A percentile compares a stretch with the other conserved stretches of the same genome.
These are phyloP conservation scores for Fusarium tjaetaba DNA, from an alignment of 2,329 filamentous ascomycete genomes.

Conservation along the genomic window DNA sequence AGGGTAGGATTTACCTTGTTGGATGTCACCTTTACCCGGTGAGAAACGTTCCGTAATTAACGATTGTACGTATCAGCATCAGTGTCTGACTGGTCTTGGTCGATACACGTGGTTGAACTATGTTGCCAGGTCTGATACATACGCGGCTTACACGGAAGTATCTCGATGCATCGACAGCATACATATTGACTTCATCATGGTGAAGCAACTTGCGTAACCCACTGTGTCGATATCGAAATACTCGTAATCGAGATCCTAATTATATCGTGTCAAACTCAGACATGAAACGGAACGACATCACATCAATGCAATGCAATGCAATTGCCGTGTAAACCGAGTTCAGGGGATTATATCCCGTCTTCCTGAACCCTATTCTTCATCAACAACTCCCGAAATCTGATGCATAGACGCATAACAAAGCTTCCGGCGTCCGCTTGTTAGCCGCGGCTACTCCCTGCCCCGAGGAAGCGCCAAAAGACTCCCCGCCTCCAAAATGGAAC, in stretches of 20 bases:
- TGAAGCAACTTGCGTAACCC: conserved; percentile 1
- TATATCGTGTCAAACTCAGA: background rate
- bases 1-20: conserved; percentile 6
- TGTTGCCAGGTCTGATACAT: background rate
- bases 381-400: conserved; percentile 3
- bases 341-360: background rate
- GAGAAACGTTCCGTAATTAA: background rate
- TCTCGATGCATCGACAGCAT: background rate
- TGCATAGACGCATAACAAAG: conserved; percentile 6
- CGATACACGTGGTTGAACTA: background rate
- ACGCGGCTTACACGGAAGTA: background rate
- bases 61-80: background rate
- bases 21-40: background rate
- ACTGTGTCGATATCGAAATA: background rate
- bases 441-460: conserved; percentile 19
- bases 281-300: background rate
- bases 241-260: background rate
- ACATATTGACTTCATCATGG: background rate
- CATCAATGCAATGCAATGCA: conserved; percentile 4
- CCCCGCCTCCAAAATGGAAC: conserved; percentile 19
- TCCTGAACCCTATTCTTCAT: conserved; percentile 1
- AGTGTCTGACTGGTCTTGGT: conserved; percentile 6
- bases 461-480: conserved; percentile 27
- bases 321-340: background rate
- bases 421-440: conserved; percentile 7